Conservation (phyloP, 2,329 filamentous ascomycete species). For the Clonostachys solani region DNA sequence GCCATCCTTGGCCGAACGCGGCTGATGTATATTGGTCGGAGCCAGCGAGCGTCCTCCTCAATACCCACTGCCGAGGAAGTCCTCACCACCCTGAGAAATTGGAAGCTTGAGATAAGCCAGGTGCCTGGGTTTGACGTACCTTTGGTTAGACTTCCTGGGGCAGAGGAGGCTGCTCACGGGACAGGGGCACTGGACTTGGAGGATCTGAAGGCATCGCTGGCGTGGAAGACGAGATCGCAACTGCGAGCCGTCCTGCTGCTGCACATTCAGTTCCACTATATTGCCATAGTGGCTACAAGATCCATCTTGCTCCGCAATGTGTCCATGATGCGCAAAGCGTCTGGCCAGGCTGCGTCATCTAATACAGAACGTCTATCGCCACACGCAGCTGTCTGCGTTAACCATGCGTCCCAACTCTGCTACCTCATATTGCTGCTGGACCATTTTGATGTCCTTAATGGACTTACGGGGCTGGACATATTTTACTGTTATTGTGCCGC, state of each 20-base stretch:
- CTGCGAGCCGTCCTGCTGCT: slow-evolving; percentile 19
- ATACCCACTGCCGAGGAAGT: slow-evolving; percentile 7
- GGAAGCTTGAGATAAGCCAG: slow-evolving; percentile 13
- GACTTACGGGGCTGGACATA: slow-evolving; percentile 24
- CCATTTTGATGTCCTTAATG: slow-evolving; percentile 22
- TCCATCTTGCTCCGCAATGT: slow-evolving; percentile 18
- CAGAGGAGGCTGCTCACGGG: background rate
- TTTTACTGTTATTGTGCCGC: slow-evolving; percentile 27
- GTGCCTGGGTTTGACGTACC: slow-evolving; percentile 12
- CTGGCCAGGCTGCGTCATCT: background rate
- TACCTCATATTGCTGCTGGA: slow-evolving; percentile 22
- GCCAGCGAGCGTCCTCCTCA: background rate
- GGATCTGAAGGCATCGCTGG: slow-evolving; percentile 15
- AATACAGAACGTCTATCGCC: background rate
- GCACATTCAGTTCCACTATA: slow-evolving; percentile 24
- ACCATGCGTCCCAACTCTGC: slow-evolving; percentile 22
- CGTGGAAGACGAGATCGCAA: slow-evolving; percentile 16
- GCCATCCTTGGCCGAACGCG: slow-evolving; percentile 17
- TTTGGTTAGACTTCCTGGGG: slow-evolving; percentile 7
- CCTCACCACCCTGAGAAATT: slow-evolving; percentile 12
- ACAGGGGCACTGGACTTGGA: slow-evolving; percentile 8
- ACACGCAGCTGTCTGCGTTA: slow-evolving; percentile 13
- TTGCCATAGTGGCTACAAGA: slow-evolving; percentile 21
- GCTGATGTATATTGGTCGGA: slow-evolving; percentile 8
- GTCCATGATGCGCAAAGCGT: background rate